Evolutionary conservation across 805 yeast species (phyloP), one percentile per base, ranked within the genome.

Genomic region (Sungouiozyma ichnusensis): DNA sequence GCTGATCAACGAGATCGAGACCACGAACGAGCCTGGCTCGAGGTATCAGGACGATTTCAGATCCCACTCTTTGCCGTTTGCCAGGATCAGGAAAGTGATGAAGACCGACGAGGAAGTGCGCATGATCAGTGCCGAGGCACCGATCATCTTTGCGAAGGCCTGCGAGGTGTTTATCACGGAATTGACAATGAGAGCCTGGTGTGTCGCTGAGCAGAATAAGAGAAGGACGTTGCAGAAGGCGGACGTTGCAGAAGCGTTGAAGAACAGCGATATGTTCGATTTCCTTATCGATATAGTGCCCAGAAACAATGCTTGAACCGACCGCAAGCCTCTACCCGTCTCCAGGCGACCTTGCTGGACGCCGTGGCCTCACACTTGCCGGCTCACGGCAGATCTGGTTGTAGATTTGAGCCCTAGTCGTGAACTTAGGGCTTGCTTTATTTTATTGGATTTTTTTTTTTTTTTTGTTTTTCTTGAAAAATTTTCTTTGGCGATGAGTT

Each of bases 121-220:
- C 49, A 92, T 92, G 99, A 92, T 92, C 44, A 79, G 92, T 48
- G 97, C 98, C 2, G 99, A 92, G 65, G 97, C 97, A 1, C 98
- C 99, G 2, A 87, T 92, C 29, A 65, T 92, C 46, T 92, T 92
- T 67, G 97, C 98, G 37, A 92, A 92, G 62, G 97, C 97, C 1
- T 92, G 98, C 64, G 99, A 92, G 60, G 80, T 92, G 31, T 92
- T 92, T 64, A 90, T 92, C 52, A 88, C 98, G 1, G 99, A 92
- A 61, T 68, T 92, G 42, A 88, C 99, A 13, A 88, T 92, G 96
- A 72, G 99, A 44, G 97, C 98, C 6, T 92, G 98, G 98, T 86
- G 92, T 47, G 96, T 88, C 54, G 96, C 97, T 2, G 97, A 92
- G 62, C 96, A 86, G 55, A 85, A 85, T 66, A 92, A 92, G 59